These are phyloP conservation scores for Xerocomus amazonicus DNA, from an alignment of 1,284 basidiomycete genomes.

Conservation along the genomic window DNA sequence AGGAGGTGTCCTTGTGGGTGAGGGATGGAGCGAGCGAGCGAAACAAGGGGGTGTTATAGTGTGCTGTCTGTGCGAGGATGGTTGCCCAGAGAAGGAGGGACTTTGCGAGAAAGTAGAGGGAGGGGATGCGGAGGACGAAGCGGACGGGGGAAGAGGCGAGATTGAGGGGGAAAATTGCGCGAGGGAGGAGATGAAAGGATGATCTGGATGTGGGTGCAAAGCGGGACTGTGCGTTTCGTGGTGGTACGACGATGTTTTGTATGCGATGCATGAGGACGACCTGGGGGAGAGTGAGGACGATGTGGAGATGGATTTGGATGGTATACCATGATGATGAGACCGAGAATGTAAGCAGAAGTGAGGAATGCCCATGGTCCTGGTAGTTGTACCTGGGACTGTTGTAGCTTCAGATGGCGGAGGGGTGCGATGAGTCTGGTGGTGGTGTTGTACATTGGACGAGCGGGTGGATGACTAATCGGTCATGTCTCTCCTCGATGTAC, in stretches of 20 bases:
- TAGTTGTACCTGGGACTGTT: constrained; percentile 25
- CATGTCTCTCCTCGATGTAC: constrained; percentile 16
- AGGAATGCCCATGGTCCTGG: constrained; percentile 67
- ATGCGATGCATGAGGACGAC: constrained; percentile 67
- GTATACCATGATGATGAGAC: constrained; percentile 57
- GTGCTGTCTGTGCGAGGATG: constrained; percentile 54
- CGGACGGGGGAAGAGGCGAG: constrained; percentile 57
- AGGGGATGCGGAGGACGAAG: constrained; percentile 55
- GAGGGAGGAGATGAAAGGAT: neutral
- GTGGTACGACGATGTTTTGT: constrained; percentile 69
- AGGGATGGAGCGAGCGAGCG: constrained; percentile 41
- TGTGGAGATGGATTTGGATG: neutral
- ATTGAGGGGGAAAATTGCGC: constrained; percentile 56
- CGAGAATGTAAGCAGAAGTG: constrained; percentile 65
- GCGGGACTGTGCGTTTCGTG: too few species aligned
- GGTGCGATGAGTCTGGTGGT: neutral
- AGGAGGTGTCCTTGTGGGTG: constrained; percentile 44
- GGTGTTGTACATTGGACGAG: neutral
- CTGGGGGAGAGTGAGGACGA: constrained; percentile 34
- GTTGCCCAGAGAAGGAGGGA: constrained; percentile 54
- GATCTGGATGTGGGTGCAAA: too few species aligned
- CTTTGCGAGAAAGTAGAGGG: constrained; percentile 55
- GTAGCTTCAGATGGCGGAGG: too few species aligned
- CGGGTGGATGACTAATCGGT: neutral
- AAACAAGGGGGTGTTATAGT: constrained; percentile 30